Conservation (phyloP, 257 asterid genomes). For the Solanum virginianum region DNA sequence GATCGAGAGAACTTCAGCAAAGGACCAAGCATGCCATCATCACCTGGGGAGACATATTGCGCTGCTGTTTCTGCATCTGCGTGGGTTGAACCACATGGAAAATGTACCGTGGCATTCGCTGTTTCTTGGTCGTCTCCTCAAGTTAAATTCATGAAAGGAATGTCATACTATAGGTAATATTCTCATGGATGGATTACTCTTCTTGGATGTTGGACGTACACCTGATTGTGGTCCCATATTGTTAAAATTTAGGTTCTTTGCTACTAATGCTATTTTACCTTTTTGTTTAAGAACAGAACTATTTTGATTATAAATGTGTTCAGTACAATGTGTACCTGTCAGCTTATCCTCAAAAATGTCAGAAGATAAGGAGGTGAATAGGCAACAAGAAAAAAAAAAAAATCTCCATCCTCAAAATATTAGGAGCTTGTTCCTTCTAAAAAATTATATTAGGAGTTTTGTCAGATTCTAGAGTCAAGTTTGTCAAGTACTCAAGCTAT, state of each 20-base stretch:
- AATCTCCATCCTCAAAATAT: not conserved
- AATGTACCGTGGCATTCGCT: slow-evolving; percentile 82
- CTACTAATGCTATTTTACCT: not conserved
- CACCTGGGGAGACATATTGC: slow-evolving; percentile 83
- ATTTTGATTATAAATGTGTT: not conserved
- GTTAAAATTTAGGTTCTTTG: not conserved
- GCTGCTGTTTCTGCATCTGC: slow-evolving; percentile 97
- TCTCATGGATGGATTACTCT: not conserved
- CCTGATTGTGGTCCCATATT: not conserved
- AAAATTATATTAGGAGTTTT: not conserved
- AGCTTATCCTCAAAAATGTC: not conserved
- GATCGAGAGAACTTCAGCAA: slow-evolving; percentile 64
- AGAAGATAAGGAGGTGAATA: not conserved
- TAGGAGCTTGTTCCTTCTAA: not conserved
- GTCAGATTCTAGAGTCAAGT: too few relatives aligned
- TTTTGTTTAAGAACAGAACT: not conserved
- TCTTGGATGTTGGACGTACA: not conserved
- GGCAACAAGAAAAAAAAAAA: not conserved
- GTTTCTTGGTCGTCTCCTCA: slow-evolving; percentile 96
- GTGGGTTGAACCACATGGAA: slow-evolving; percentile 98
- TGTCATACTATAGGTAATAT: slow-evolving; percentile 74
- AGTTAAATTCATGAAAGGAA: slow-evolving; percentile 91
- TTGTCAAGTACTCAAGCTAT: too few relatives aligned
- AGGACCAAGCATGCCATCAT: slow-evolving; percentile 80
- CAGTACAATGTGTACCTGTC: not conserved